A percentile compares a stretch with the other conserved stretches of the same genome.
phyloP scores from a whole-genome alignment of 2,329 filamentous ascomycete species.

The Microcyclospora tardicrescens region DNA sequence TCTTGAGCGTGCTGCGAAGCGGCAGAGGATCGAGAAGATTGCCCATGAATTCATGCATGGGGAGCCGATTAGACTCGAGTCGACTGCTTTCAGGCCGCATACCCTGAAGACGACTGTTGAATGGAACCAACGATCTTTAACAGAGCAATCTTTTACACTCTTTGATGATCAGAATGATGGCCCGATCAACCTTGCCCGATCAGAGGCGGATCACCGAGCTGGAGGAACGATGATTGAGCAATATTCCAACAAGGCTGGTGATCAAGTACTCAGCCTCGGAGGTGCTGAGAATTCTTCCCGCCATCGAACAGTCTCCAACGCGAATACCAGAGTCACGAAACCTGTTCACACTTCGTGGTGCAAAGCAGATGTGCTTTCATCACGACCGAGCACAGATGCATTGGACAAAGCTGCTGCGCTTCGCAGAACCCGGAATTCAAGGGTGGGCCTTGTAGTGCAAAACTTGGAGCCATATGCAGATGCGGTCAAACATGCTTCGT shows the following conservation, averaged over 20 bases:
- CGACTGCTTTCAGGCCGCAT: conserved; percentile 31
- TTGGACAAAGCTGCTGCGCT: conserved; percentile 8
- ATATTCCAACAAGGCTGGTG: background rate
- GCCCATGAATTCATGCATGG: conserved; percentile 48
- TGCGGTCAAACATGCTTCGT: too few species aligned
- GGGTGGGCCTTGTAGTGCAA: background rate
- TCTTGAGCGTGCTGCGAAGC: conserved; percentile 37
- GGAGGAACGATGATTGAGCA: background rate
- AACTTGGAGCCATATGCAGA: too few species aligned
- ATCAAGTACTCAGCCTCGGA: background rate
- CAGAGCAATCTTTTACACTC: conserved; percentile 3
- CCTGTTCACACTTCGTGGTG: conserved; percentile 2
- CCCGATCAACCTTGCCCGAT: background rate
- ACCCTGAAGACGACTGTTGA: conserved; percentile 24
- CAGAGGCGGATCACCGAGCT: conserved; percentile 2
- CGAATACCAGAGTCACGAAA: conserved; percentile 2
- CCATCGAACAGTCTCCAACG: background rate
- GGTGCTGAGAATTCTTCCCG: background rate
- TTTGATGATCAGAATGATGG: background rate
- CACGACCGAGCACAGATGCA: conserved; percentile 8
- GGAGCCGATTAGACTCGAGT: conserved; percentile 42
- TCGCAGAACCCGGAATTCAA: conserved; percentile 2
- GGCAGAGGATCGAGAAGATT: conserved; percentile 45
- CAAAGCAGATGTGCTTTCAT: conserved; percentile 3
- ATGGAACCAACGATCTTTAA: conserved; percentile 43